A percentile compares a stretch with the other conserved stretches of the same genome.
These are phyloP conservation scores for Boletus smithii DNA, from an alignment of 1,284 basidiomycete species.

Conservation along the genomic window DNA sequence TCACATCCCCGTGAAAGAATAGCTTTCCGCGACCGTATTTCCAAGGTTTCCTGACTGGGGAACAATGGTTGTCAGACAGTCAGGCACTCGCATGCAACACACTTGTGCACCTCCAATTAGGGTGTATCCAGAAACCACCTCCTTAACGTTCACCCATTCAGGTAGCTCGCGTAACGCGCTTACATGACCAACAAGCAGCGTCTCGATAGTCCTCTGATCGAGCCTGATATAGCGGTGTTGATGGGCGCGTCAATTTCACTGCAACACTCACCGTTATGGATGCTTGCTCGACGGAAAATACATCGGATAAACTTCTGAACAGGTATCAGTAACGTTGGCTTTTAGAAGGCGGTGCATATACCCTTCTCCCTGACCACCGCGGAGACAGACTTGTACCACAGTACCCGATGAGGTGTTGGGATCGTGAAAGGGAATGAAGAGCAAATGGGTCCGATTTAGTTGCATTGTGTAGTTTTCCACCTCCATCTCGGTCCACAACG, in stretches of 20 bases:
- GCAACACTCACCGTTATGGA: conserved; percentile 22
- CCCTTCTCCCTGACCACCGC: conserved; percentile 16
- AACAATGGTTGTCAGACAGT: conserved; percentile 6
- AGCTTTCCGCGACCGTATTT: conserved; percentile 28
- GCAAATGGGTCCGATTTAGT: conserved; percentile 25
- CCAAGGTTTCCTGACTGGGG: conserved; percentile 27
- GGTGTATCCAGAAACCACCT: conserved; percentile 15
- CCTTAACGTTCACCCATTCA: conserved; percentile 13
- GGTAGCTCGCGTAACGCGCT: conserved; percentile 18
- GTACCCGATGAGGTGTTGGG: conserved; percentile 11
- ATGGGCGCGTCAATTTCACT: not conserved
- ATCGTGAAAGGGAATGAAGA: conserved; percentile 22
- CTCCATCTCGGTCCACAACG: not conserved
- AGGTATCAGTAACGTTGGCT: conserved; percentile 5
- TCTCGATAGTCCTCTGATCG: conserved; percentile 24
- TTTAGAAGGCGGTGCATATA: conserved; percentile 15
- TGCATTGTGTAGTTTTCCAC: conserved; percentile 14
- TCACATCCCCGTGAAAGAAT: conserved; percentile 22
- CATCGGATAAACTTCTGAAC: conserved; percentile 5
- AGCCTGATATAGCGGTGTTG: not conserved
- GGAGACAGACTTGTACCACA: conserved; percentile 27
- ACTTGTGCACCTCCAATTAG: conserved; percentile 21
- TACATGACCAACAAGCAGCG: conserved; percentile 21
- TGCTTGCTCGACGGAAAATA: conserved; percentile 11
- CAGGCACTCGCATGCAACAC: not conserved